These are phyloP conservation scores for Xylariaceae sp. DNA, from an alignment of 2,329 filamentous ascomycete genomes.

Conservation along the genomic window DNA sequence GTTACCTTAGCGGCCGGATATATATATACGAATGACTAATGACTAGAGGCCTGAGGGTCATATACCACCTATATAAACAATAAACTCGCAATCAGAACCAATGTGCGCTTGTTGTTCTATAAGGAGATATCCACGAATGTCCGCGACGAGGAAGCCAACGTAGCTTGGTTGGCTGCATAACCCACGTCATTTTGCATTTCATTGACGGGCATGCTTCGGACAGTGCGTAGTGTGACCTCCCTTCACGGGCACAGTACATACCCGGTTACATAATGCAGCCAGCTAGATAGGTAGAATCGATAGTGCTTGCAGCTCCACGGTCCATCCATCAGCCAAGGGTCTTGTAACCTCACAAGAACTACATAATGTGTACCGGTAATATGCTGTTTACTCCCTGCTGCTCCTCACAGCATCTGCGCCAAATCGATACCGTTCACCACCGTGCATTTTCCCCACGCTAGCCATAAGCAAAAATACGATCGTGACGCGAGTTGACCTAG, in stretches of 20 bases:
- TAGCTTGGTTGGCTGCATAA: not conserved
- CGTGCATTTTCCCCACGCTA: not conserved
- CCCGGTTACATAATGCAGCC: no score
- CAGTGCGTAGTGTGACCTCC: no score
- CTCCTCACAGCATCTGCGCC: not conserved
- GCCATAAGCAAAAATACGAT: not conserved
- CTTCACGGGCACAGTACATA: no score
- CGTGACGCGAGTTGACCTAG: constrained; percentile 2
- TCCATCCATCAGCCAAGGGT: not conserved
- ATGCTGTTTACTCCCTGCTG: not conserved
- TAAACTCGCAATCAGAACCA: no score
- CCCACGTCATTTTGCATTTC: constrained; percentile 30
- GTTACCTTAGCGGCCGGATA: not conserved
- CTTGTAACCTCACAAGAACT: not conserved
- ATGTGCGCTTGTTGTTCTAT: no score
- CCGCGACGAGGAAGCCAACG: no score
- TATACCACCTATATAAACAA: no score
- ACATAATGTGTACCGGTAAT: not conserved
- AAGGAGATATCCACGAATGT: no score
- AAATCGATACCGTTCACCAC: not conserved
- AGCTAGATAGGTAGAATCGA: not conserved
- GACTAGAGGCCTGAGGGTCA: not conserved
- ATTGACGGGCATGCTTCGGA: not conserved
- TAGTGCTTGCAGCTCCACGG: constrained; percentile 14
- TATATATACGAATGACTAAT: not conserved